Conservation (phyloP, 225 moss, liverwort and hornwort genomes). For the Straminergon stramineum region DNA sequence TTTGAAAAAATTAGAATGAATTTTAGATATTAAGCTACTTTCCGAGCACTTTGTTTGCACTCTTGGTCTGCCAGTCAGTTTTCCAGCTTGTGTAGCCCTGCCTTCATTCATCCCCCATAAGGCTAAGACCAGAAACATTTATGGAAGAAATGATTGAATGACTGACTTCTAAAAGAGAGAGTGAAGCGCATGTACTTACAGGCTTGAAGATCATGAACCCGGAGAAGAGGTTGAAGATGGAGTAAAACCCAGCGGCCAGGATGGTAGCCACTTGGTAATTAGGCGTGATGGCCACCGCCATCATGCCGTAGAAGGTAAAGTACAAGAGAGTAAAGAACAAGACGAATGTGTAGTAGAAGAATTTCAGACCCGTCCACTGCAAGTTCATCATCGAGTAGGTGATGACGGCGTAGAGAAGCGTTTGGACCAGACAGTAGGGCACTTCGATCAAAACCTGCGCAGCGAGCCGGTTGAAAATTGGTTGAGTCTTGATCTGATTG, state of each 20-base stretch:
- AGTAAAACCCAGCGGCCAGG: constrained; percentile 31
- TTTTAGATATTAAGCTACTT: neutral
- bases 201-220: constrained; percentile 50
- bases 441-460: constrained; percentile 37
- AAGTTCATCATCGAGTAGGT: constrained; percentile 40
- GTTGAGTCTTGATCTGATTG: neutral
- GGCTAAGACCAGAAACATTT: neutral
- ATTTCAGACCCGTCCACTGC: constrained; percentile 30
- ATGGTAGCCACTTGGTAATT: constrained; percentile 34
- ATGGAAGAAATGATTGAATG: neutral
- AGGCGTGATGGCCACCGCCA: constrained; percentile 50
- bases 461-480: neutral
- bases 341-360: constrained; percentile 24
- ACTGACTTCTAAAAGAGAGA: no score
- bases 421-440: constrained; percentile 28
- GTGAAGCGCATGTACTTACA: neutral
- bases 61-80: neutral
- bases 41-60: neutral
- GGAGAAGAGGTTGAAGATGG: constrained; percentile 59
- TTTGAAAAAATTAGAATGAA: neutral
- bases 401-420: constrained; percentile 11
- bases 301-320: constrained; percentile 54
- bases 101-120: neutral
- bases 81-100: neutral
- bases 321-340: constrained; percentile 29